These are phyloP conservation scores for Trichoderma atrobrunneum DNA, from an alignment of 2,329 filamentous ascomycete species.

Conservation along the genomic window DNA sequence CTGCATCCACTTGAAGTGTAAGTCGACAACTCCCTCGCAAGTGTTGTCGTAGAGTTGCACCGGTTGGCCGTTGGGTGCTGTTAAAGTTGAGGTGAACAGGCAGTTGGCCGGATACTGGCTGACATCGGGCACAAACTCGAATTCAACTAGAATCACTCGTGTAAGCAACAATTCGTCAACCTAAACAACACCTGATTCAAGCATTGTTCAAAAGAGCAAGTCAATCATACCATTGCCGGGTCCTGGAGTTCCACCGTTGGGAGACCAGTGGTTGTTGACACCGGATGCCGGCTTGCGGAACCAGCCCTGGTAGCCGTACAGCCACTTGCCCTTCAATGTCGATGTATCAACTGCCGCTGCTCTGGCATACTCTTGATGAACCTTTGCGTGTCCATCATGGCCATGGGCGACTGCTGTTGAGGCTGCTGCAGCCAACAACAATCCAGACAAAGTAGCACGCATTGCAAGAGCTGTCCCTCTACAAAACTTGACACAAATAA, in stretches of 20 bases:
- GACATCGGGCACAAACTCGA: conserved; percentile 15
- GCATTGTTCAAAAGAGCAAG: not conserved
- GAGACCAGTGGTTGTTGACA: conserved; percentile 15
- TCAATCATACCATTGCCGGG: not conserved
- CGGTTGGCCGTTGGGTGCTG: conserved; percentile 1
- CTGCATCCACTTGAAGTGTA: conserved; percentile 16
- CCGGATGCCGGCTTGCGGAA: conserved; percentile 12
- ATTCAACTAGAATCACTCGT: not conserved
- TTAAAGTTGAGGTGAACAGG: not conserved
- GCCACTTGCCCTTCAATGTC: conserved; percentile 11
- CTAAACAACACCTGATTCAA: not conserved
- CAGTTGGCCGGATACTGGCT: conserved; percentile 14
- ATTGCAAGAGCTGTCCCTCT: not conserved
- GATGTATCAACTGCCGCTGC: not conserved
- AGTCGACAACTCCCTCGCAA: conserved; percentile 10
- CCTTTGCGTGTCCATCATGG: not conserved
- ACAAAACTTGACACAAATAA: not conserved
- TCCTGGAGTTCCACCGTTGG: conserved; percentile 12
- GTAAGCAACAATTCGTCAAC: not conserved
- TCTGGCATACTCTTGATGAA: not conserved
- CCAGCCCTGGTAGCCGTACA: conserved; percentile 18
- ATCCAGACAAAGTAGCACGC: not conserved
- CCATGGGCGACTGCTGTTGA: not conserved
- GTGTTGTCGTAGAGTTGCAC: conserved; percentile 17
- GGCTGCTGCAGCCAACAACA: not conserved